These are phyloP conservation scores for Trichoderma oligosporum DNA, from an alignment of 2,329 filamentous ascomycete species.

Conservation along the genomic window DNA sequence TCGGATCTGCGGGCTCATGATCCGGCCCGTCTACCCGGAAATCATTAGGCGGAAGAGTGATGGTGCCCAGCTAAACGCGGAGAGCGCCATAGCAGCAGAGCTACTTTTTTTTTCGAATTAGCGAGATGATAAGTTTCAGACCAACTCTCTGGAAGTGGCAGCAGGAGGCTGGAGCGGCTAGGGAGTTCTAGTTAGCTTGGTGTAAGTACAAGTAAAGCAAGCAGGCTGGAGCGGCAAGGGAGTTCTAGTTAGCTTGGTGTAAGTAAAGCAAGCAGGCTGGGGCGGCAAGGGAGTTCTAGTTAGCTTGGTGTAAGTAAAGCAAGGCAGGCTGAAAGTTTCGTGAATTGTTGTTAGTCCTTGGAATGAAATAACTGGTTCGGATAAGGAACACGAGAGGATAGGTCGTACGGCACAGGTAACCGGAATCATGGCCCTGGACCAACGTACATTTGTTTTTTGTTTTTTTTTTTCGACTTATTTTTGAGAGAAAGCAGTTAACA, in stretches of 20 bases:
- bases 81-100: slow-evolving; percentile 28
- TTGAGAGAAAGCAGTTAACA: too few relatives aligned
- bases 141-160: slow-evolving; percentile 53
- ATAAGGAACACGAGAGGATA: too few relatives aligned
- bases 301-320: background rate
- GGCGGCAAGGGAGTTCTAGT: slow-evolving; percentile 40
- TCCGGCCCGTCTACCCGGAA: slow-evolving; percentile 19
- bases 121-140: slow-evolving; percentile 52
- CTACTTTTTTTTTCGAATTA: slow-evolving; percentile 34
- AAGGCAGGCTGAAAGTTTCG: background rate
- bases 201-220: too few relatives aligned
- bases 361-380: background rate
- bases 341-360: background rate
- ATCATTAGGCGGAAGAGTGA: background rate
- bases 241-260: slow-evolving; percentile 25
- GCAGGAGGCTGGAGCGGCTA: slow-evolving; percentile 48
- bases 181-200: slow-evolving; percentile 32
- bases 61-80: slow-evolving; percentile 10
- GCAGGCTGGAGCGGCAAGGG: slow-evolving; percentile 49
- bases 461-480: too few relatives aligned
- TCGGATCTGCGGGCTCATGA: slow-evolving; percentile 17
- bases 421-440: too few relatives aligned
- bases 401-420: too few relatives aligned
- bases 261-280: slow-evolving; percentile 54
- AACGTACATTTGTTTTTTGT: too few relatives aligned